Base-by-base conservation (phyloP, 805 yeast genomes). In the Saccharomycopsis javanensis region DNA sequence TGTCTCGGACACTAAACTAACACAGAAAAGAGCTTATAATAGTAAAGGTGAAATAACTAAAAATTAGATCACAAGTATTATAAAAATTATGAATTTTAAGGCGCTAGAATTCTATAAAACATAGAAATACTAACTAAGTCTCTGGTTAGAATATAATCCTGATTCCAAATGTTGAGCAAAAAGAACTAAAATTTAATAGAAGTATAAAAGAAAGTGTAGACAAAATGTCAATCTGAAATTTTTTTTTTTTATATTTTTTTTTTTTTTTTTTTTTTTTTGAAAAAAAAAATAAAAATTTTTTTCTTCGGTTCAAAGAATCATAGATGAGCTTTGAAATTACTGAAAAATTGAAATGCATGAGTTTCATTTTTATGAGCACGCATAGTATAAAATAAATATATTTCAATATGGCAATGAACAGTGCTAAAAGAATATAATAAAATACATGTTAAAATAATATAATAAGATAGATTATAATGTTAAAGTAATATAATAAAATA, bases 71-170 rank as follows among this genome's bases (percentile, higher is more conserved):
- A 42, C 48, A 42, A 42, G 25, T 42, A 42, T 42, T 42, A 42
- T 42, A 42, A 42, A 38, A 20, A 20, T n/a, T 16, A 42, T 3
- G 23, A 13, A 42, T 42, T 35, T 42, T 42, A 28, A 42, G 20
- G 48, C 48, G 48, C 48, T 42, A 42, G 48, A 42, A 15, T 42
- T 25, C 25, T 42, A 42, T 42, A 42, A 42, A 42, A 42, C 48
- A 42, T 42, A 42, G 15, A 20, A 42, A 25, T 42, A 20, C 48
- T 42, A 42, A 42, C 48, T 42, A 42, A n/a, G 28, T 18, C 13
- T 42, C 48, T 42, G 48, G 48, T 42, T 42, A 42, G 48, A 42
- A 42, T 42, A 42, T 42, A 42, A 42, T 42, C 48, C 48, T 42
- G 48, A 42, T 42, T 42, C 48, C 48, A 42, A 42, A 42, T 42